Base-by-base conservation (phyloP, 2,329 filamentous ascomycete genomes). In the Didymella glomerata region DNA sequence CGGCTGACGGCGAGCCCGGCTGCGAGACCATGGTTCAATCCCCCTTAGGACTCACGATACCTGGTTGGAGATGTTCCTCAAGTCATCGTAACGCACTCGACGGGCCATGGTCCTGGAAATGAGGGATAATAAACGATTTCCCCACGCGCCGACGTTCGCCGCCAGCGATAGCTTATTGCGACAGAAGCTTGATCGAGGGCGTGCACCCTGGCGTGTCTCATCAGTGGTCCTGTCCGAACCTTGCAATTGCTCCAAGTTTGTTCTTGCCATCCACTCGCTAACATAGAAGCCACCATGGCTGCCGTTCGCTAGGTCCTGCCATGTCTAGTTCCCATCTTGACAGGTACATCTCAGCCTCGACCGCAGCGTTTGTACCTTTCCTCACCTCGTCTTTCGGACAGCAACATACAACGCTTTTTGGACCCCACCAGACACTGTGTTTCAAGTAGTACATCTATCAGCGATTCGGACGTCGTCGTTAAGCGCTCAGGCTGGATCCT, bases 401-500 rank as follows among this genome's bases (percentile, higher is more conserved):
- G 46, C 66, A 65, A 45, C 56, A 68, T 69, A 60, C 64, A 57
- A 48, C 52, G 56, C 53, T 63, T 65, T 67, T 72, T 66, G 69
- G 65, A 63, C 63, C 48, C 53, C 59, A 57, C 53, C 61, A 61
- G 59, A 64, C 63, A 63, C 66, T 48, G 65, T 65, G 71, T 74
- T 74, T 74, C 68, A 71, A 62, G 62, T 66, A 58, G 49, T 63
- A 62, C 63, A 66, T 69, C 61, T 42, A n/a, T 61, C 67, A 63
- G 55, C 70, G 66, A 72, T 66, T 70, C 64, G 54, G 55, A 64
- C 57, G 48, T 60, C 63, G 61, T 61, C 70, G 63, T 65, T 74
- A 76, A 71, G 73, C 74, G 73, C 74, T 65, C 63, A 67, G 70
- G 62, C 70, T 66, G 57, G 64, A 60, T 69, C 59, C 60, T 66